phyloP scores from a whole-genome alignment of 179 eudicot species.

The Patellifolia procumbens region DNA sequence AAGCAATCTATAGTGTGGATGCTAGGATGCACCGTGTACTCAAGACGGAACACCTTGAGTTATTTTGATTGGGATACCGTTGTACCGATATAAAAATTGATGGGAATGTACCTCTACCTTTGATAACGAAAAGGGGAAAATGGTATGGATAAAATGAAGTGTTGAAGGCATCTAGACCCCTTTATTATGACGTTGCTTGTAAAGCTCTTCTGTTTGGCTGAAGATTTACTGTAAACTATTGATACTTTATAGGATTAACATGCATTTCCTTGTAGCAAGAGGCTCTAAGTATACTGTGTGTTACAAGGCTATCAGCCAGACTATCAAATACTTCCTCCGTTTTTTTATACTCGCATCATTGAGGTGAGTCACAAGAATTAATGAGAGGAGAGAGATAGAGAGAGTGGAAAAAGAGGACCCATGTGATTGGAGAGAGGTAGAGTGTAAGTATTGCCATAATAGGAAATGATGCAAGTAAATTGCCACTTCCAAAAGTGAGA shows the following conservation, averaged over 20 bases:
- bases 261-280: too few relatives aligned
- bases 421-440: too few relatives aligned
- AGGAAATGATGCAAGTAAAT: too few relatives aligned
- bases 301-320: neutral
- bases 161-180: neutral
- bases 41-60: neutral
- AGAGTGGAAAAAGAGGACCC: too few relatives aligned
- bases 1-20: neutral
- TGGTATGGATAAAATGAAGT: neutral
- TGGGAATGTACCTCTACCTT: neutral
- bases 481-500: too few relatives aligned
- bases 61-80: neutral
- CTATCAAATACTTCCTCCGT: too few relatives aligned
- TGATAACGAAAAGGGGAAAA: neutral
- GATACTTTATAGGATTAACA: too few relatives aligned
- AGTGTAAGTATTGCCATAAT: too few relatives aligned
- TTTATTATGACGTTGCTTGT: neutral
- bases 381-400: too few relatives aligned
- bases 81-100: neutral
- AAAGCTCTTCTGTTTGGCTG: neutral
- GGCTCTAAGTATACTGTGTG: too few relatives aligned
- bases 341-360: too few relatives aligned
- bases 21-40: neutral
- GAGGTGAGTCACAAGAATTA: too few relatives aligned
- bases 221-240: neutral